Evolutionary conservation across 1,284 basidiomycete genomes (phyloP), one percentile per base, ranked within the genome.

Genomic region (Ceratobasidium sp.): DNA sequence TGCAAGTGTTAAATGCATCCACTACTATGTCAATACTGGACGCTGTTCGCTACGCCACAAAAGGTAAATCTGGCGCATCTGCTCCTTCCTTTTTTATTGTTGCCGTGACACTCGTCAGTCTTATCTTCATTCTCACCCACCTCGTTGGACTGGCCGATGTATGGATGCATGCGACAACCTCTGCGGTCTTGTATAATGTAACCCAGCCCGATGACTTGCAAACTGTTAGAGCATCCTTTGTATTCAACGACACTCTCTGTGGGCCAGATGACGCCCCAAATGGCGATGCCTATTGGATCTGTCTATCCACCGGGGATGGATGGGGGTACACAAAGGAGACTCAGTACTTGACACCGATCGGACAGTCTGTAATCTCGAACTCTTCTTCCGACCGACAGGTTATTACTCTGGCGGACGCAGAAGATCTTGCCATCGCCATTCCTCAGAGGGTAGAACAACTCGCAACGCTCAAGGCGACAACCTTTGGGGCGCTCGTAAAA

Each of bases 101-200:
- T 22, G 35, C 34, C n/a, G 54, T 56, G 12, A 34, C 29, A 7
- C 27, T 40, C 20, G 54, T n/a, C n/a, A 13, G 22, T 1, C 5
- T 22, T 4, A 17, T 56, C 3, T 56, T 40, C 32, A 1, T 42
- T 2, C 22, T 40, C 4, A 40, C 54, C 20, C 54, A 56, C 12
- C 32, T 56, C 7, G 17, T 56, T 34, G 54, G 54, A 25, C 5
- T 34, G 12, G 54, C 54, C 8, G 54, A 56, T 25, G n/a, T 56
- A 10, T 56, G 54, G 54, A 34, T 56, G 13, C 54, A 56, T 22
- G 54, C 54, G n/a, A 56, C 54, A 2, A 56, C 35, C 4, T 7
- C 31, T 5, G 35, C 54, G 2, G 34, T 40, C 5, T n/a, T 40
- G 1, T 40, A 22, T 27, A 56, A 56, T 38, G 13, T 6, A 4